phyloP scores from a whole-genome alignment of 202 grass and related monocot species.

The Carex arenaria region DNA sequence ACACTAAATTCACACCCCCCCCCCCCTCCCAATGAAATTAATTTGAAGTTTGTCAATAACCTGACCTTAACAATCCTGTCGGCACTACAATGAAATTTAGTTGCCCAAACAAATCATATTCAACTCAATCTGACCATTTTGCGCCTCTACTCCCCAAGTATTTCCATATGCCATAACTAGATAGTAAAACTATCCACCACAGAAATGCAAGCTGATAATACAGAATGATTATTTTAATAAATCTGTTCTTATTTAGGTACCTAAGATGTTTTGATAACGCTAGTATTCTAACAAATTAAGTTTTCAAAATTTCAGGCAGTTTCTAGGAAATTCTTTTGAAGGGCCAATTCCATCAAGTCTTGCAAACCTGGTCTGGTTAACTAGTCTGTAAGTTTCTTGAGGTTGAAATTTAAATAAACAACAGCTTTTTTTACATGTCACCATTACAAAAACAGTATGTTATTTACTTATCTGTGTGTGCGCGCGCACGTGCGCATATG shows the following conservation, averaged over 20 bases:
- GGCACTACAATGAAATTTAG: too few relatives aligned
- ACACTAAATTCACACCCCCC: background rate
- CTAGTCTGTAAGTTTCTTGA: slow-evolving; percentile 29
- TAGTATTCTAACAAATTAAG: slow-evolving; percentile 14
- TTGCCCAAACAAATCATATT: too few relatives aligned
- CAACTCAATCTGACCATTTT: background rate
- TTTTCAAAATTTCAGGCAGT: slow-evolving; percentile 15
- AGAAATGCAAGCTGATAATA: background rate
- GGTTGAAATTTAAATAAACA: background rate
- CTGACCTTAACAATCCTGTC: background rate
- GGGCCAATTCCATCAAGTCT: slow-evolving; percentile 37
- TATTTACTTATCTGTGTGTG: background rate
- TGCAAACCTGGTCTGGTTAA: slow-evolving; percentile 24
- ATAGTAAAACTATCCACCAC: background rate
- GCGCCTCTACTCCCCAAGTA: background rate
- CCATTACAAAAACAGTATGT: background rate
- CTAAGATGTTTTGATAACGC: background rate
- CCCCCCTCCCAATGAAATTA: background rate
- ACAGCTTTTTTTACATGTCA: background rate
- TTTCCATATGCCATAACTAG: background rate
- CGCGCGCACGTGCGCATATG: background rate
- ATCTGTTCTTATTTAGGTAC: background rate
- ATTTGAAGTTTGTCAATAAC: background rate
- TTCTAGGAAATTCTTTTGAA: slow-evolving; percentile 39
- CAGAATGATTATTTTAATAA: background rate